Conservation (phyloP, 352 stramenopile species). For the Peronospora belbahrii region DNA sequence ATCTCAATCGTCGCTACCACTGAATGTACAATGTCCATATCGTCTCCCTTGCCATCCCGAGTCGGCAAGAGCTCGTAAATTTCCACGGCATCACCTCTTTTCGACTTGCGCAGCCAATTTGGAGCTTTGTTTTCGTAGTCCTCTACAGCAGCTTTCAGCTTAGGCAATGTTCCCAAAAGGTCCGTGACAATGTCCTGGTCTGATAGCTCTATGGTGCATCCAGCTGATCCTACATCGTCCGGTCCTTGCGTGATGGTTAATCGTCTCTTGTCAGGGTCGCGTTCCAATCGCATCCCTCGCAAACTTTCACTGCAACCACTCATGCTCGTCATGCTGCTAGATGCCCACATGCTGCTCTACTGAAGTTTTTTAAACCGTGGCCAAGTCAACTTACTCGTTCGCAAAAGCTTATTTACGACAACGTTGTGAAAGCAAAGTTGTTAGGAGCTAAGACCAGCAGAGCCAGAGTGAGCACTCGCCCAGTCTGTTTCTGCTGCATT, state of each 20-base stretch:
- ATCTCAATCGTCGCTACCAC: constrained; percentile 44
- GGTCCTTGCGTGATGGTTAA: constrained; percentile 19
- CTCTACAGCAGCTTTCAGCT: constrained; percentile 35
- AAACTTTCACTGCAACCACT: constrained; percentile 24
- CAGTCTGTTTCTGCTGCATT: constrained; percentile 1
- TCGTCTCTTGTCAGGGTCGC: constrained; percentile 13
- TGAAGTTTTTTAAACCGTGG: not conserved
- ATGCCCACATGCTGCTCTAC: constrained; percentile 22
- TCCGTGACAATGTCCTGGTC: constrained; percentile 39
- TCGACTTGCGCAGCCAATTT: constrained; percentile 38
- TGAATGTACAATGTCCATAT: constrained; percentile 48
- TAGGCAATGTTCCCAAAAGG: constrained; percentile 34
- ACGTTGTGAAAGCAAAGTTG: constrained; percentile 18
- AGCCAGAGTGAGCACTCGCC: constrained; percentile 12
- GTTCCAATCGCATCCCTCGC: constrained; percentile 16
- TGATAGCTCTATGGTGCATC: constrained; percentile 20
- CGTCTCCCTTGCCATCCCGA: constrained; percentile 24
- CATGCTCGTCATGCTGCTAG: constrained; percentile 28
- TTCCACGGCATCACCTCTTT: constrained; percentile 39
- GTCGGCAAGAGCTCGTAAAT: constrained; percentile 38
- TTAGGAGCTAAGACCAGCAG: constrained; percentile 8
- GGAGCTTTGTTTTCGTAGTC: constrained; percentile 23
- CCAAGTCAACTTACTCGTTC: constrained; percentile 6
- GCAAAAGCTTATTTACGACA: not conserved
- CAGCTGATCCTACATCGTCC: constrained; percentile 5